Base-by-base conservation (phyloP, 2,329 filamentous ascomycete genomes). In the Sclerotinia trifoliorum region DNA sequence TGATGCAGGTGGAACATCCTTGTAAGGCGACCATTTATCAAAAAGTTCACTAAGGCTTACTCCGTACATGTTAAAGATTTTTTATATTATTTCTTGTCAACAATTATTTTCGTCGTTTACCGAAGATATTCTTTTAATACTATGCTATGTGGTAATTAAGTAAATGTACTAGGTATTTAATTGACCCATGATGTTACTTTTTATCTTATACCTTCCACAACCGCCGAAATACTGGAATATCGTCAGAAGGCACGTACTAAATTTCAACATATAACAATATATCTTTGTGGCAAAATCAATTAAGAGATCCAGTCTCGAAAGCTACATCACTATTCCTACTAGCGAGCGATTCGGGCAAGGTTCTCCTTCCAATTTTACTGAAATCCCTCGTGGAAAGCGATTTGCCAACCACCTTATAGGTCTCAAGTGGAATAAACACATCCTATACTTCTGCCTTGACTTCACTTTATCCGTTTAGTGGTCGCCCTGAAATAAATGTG, bases 1-100 rank as follows among this genome's bases (percentile, higher is more conserved):
- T 26, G 63, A 68, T 61, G 63, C 67, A 51, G 52, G 54, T 60
- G 35, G 11, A 35, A 44, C 48, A 64, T 48, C 65, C 60, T 54
- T 58, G 62, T 24, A 61, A 63, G 49, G 26, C 39, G 64, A 66
- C 13, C 21, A 32, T 56, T 63, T 21, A 54, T 46, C 49, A 56
- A 19, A 56, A n/a, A n/a, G 51, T 26, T 13, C 17, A 64, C 7
- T 17, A 48, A 29, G 11, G 21, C 44, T 32, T 1, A n/a, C n/a
- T n/a, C n/a, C n/a, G n/a, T n/a, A n/a, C n/a, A n/a, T n/a, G 3
- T 35, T 48, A n/a, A 15, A 24, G 29, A 48, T 48, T 48, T 32
- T 48, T 15, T 7, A 0, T 32, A 21, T 3, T 19, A 5, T n/a
- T 48, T 46, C 52, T 46, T n/a, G 17, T 32, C 42, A 46, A 48